Evolutionary conservation across 106 monocot genomes (phyloP).

Genomic region (Posidonia australis): DNA sequence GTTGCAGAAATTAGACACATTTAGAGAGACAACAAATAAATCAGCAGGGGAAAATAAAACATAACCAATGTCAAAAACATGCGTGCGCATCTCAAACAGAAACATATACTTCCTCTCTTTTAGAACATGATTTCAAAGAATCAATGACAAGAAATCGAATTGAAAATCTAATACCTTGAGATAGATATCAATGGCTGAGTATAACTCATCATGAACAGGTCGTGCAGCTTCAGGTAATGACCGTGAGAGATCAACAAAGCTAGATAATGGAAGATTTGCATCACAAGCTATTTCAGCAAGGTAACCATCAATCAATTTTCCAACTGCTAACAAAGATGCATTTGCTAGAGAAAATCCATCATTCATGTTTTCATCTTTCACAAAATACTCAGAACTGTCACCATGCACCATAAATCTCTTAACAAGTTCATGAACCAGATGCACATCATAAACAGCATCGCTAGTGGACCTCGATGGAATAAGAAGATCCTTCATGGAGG

Average conservation of each 20-base stretch:
- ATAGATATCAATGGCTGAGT: constrained; percentile 12
- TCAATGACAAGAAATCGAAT: no score
- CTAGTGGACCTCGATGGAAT: constrained; percentile 8
- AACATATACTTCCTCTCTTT: no score
- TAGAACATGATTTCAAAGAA: no score
- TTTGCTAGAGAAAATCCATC: not conserved
- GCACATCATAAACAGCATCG: constrained; percentile 15
- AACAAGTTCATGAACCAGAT: constrained; percentile 10
- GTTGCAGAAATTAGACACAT: no score
- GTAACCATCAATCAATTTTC: constrained; percentile 13
- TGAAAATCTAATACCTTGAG: constrained; percentile 4
- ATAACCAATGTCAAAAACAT: no score
- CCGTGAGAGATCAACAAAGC: constrained; percentile 8
- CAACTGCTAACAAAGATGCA: constrained; percentile 4
- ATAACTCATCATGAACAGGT: constrained; percentile 17
- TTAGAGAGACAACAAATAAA: no score
- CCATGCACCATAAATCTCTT: constrained; percentile 7
- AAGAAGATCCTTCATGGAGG: constrained; percentile 11
- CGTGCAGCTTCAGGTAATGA: constrained; percentile 3
- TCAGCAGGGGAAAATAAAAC: no score
- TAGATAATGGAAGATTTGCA: constrained; percentile 7
- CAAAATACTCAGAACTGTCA: not conserved
- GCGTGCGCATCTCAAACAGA: no score
- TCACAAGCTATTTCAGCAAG: constrained; percentile 13
- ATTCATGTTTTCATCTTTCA: not conserved